Evolutionary conservation across 1,284 basidiomycete genomes (phyloP).

Genomic region (Austropuccinia psidii): DNA sequence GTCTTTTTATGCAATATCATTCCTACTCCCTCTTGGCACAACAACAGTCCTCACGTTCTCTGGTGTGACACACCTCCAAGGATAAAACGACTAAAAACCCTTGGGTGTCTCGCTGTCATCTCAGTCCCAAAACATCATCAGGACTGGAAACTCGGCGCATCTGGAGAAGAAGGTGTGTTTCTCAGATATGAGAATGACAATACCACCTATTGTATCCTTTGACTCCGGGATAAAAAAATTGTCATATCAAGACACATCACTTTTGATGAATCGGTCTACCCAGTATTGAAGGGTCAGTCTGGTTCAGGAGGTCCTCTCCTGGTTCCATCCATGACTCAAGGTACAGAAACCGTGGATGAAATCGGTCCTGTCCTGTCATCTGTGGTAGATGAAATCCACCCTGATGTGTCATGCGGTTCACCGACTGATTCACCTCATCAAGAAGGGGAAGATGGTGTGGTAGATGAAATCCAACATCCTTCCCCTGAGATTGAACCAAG

Average conservation of each 20-base stretch:
- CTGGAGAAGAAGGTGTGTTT: neutral
- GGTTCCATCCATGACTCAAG: too few species aligned
- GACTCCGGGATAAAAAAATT: neutral
- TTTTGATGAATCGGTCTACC: neutral
- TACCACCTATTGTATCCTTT: neutral
- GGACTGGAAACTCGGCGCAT: neutral
- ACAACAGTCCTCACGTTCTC: neutral
- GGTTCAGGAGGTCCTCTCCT: too few species aligned
- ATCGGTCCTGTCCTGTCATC: too few species aligned
- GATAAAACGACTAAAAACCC: neutral
- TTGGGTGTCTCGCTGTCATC: neutral
- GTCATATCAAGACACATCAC: neutral
- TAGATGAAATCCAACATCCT: too few species aligned
- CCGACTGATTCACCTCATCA: too few species aligned
- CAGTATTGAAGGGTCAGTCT: too few species aligned
- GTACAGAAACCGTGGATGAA: too few species aligned
- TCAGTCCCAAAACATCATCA: neutral
- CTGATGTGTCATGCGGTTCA: too few species aligned
- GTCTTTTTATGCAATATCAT: conserved; percentile 48
- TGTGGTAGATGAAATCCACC: too few species aligned
- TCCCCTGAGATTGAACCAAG: too few species aligned
- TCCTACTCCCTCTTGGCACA: conserved; percentile 6
- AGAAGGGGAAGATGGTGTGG: too few species aligned
- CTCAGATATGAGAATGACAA: neutral
- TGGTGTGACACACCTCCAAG: neutral